Conservation (phyloP, 306 rosid genomes). For the Cajanus cajan region DNA sequence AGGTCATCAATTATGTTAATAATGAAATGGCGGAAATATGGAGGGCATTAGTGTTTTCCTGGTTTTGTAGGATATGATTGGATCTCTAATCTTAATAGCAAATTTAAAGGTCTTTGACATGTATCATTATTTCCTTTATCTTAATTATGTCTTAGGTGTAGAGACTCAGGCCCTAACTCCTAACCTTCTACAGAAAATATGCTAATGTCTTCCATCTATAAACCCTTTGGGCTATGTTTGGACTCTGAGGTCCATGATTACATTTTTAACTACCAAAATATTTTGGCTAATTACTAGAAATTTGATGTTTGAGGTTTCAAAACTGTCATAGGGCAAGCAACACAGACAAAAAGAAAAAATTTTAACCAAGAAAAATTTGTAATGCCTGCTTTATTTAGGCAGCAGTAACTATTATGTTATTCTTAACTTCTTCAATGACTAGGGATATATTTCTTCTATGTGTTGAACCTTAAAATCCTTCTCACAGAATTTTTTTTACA, state of each 20-base stretch:
- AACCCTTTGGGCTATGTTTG: background rate
- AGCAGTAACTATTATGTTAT: background rate
- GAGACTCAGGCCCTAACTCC: background rate
- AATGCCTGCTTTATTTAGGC: background rate
- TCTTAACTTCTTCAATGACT: background rate
- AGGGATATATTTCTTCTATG: background rate
- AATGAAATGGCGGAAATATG: background rate
- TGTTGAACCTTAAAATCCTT: background rate
- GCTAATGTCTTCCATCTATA: background rate
- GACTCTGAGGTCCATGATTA: background rate
- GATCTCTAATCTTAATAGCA: background rate
- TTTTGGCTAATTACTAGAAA: background rate
- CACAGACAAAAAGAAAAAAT: background rate
- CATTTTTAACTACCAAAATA: background rate
- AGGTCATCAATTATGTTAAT: background rate
- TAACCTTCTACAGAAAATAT: background rate
- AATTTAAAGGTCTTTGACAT: background rate
- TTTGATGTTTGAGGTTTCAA: background rate
- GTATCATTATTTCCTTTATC: background rate
- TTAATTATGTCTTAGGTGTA: background rate
- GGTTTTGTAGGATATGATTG: background rate
- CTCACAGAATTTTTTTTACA: background rate
- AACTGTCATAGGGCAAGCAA: background rate
- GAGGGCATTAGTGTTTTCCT: slow-evolving; percentile 4
- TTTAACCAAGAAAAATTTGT: background rate